Evolutionary conservation across 1,284 basidiomycete genomes (phyloP).

Genomic region (Bjerkandera adusta): DNA sequence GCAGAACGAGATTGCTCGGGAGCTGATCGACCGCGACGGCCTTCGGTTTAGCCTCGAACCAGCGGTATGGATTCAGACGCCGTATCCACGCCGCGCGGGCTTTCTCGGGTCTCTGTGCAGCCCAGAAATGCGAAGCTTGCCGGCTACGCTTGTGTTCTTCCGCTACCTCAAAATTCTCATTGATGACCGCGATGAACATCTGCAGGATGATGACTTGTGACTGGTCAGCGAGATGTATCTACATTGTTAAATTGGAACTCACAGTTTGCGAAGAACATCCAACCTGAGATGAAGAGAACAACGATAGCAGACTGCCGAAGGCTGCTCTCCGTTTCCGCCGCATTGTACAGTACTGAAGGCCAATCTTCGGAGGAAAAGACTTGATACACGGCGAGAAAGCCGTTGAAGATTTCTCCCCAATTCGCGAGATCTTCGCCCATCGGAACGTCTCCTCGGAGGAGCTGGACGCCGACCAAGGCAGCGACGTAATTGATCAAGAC

Average conservation of each 20-base stretch:
- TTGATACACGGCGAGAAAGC: conserved; percentile 90
- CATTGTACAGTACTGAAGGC: conserved; percentile 80
- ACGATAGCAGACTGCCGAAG: conserved; percentile 77
- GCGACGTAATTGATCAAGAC: conserved; percentile 88
- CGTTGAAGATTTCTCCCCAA: conserved; percentile 88
- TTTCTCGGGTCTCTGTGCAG: conserved; percentile 50
- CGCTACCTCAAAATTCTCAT: conserved; percentile 94
- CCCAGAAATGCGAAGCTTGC: conserved; percentile 74
- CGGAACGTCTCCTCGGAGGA: conserved; percentile 79
- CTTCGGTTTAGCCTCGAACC: conserved; percentile 74
- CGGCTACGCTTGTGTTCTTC: conserved; percentile 88
- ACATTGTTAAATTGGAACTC: too few relatives aligned
- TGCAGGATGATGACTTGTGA: conserved; percentile 95
- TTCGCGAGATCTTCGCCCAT: conserved; percentile 55
- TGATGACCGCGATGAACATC: conserved; percentile 98
- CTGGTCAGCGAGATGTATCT: too few relatives aligned
- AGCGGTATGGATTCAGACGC: conserved; percentile 86
- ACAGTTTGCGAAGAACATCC: conserved; percentile 96
- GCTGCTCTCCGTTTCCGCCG: conserved; percentile 59
- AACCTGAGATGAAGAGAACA: conserved; percentile 76
- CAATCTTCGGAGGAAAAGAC: conserved; percentile 96
- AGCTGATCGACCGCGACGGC: conserved; percentile 70
- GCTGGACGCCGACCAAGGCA: conserved; percentile 77
- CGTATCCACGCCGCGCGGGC: conserved; percentile 69
- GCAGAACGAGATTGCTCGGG: conserved; percentile 71